These are phyloP conservation scores for Solanum sparsipilum DNA, from an alignment of 257 asterid species.

Conservation along the genomic window DNA sequence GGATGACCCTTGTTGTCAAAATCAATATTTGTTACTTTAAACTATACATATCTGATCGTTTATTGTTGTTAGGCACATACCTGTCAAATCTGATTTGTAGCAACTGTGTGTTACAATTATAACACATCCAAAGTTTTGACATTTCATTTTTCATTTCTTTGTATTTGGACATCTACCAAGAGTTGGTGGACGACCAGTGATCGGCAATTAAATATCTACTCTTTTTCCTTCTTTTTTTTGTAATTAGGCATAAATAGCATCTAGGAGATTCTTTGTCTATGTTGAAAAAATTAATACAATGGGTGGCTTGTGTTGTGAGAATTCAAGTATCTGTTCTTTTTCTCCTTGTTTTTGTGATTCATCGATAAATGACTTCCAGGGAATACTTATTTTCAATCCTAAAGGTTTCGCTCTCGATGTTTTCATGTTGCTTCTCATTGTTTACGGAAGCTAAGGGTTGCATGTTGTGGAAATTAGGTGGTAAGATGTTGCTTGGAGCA, in stretches of 20 bases:
- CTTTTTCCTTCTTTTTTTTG: background rate
- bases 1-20: background rate
- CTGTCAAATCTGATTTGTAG: background rate
- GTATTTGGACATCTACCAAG: background rate
- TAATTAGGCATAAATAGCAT: background rate
- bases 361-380: background rate
- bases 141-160: background rate
- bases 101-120: background rate
- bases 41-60: background rate
- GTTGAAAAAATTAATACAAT: background rate
- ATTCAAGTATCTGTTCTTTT: background rate
- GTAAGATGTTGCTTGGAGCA: conserved; percentile 97
- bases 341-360: background rate
- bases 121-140: background rate
- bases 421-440: background rate
- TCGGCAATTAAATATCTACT: background rate
- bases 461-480: conserved; percentile 35
- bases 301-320: background rate
- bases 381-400: background rate
- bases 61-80: background rate
- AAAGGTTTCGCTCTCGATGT: background rate
- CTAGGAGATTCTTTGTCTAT: background rate
- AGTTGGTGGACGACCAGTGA: background rate
- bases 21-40: background rate
- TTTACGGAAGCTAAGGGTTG: background rate